These are phyloP conservation scores for Croton setiger DNA, from an alignment of 441 rosid genomes.

Conservation along the genomic window DNA sequence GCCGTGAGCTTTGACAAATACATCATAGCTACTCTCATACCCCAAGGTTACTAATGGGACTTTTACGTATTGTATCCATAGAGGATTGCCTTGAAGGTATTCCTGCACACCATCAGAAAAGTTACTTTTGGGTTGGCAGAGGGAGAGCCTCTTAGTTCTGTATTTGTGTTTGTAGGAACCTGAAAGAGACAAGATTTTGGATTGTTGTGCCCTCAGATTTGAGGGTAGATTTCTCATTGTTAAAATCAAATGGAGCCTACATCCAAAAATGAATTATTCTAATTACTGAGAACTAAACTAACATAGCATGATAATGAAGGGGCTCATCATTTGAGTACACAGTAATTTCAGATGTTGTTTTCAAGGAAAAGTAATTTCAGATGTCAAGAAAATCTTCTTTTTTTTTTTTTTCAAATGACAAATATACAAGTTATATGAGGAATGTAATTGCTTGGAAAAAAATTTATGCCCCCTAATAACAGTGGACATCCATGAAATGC, in stretches of 20 bases:
- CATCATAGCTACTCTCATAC: constrained; percentile 75
- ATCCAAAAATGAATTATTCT: no score
- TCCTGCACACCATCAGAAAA: constrained; percentile 47
- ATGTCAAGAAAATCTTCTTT: no score
- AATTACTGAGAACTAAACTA: no score
- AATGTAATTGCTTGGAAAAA: not conserved
- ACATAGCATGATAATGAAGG: not conserved
- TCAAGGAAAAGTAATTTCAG: not conserved
- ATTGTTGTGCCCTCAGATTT: not conserved
- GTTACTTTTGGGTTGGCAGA: not conserved
- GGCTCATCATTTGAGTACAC: not conserved
- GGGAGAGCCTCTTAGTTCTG: not conserved
- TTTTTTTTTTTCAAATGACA: no score
- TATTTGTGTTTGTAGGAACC: not conserved
- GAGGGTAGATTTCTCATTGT: not conserved
- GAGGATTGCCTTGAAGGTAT: constrained; percentile 90
- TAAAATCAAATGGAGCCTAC: no score
- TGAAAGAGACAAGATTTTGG: not conserved
- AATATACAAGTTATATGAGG: not conserved
- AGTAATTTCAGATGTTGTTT: not conserved
- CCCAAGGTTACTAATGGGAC: constrained; percentile 72
- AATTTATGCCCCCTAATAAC: not conserved
- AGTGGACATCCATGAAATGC: not conserved
- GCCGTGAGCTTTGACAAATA: constrained; percentile 91
- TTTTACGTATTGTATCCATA: constrained; percentile 89